Percentiles rank a stretch among this genome's conserved stretches.
Conservation (phyloP, 495 filamentous ascomycete genomes). For the Penicillium malachiteum region DNA sequence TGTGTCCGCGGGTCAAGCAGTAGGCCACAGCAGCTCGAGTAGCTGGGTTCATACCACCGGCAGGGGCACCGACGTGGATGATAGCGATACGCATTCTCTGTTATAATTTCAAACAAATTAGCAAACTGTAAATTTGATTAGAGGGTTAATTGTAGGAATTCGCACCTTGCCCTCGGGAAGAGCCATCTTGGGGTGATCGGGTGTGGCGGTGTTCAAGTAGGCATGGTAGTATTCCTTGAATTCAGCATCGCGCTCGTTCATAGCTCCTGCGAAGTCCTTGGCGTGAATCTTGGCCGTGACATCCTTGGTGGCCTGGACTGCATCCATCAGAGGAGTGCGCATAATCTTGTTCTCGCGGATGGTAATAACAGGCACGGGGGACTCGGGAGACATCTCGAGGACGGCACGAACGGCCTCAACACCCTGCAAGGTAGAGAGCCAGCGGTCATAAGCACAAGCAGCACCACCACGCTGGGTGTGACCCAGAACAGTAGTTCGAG, state of each 20-base stretch:
- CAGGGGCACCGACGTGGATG: constrained; percentile 95
- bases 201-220: constrained; percentile 83
- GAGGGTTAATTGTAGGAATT: not conserved
- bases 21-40: constrained; percentile 95
- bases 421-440: constrained; percentile 89
- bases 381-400: constrained; percentile 84
- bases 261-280: constrained; percentile 81
- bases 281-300: constrained; percentile 77
- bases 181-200: constrained; percentile 58
- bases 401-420: constrained; percentile 96
- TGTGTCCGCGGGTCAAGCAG: constrained; percentile 90
- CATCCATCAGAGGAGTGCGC: constrained; percentile 82
- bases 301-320: constrained; percentile 78
- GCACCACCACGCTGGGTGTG: constrained; percentile 94
- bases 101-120: constrained; percentile 11
- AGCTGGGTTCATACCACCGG: constrained; percentile 98
- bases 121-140: not conserved
- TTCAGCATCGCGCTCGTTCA: constrained; percentile 85
- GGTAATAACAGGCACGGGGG: constrained; percentile 89
- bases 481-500: constrained; percentile 89
- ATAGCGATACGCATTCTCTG: constrained; percentile 91
- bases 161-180: constrained; percentile 73
- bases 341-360: constrained; percentile 98
- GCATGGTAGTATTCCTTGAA: constrained; percentile 91
- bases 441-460: constrained; percentile 91